Conservation (phyloP, 1,139 yeast species). For the Candida sp. region DNA sequence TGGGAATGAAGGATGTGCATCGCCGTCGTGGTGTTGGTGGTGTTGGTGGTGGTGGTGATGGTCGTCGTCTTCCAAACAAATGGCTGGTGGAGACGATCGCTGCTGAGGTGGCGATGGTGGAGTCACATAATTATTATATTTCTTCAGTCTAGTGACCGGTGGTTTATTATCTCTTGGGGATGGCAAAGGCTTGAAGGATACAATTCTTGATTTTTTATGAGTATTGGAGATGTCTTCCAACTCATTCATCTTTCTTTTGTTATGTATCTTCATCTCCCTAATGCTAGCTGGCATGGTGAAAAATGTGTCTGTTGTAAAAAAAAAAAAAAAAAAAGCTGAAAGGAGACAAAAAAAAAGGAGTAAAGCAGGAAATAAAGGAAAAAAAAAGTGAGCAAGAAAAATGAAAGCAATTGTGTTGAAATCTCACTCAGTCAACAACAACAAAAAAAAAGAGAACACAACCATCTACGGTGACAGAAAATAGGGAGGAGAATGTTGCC, state of each 20-base stretch:
- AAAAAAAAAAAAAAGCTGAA: neutral
- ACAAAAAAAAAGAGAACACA: neutral
- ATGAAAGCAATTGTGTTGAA: neutral
- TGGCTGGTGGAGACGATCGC: constrained; percentile 21
- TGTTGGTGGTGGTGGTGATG: constrained; percentile 1
- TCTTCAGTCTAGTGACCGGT: neutral
- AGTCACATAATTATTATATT: constrained; percentile 3
- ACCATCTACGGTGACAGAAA: neutral
- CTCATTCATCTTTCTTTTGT: constrained; percentile 36
- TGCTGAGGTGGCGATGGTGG: constrained; percentile 20
- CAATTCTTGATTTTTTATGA: constrained; percentile 5
- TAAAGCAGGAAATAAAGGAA: too few relatives aligned
- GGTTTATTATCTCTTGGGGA: neutral
- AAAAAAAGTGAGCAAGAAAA: neutral
- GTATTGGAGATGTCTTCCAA: constrained; percentile 40
- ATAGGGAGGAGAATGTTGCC: neutral
- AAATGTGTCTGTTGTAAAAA: constrained; percentile 6
- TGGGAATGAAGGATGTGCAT: constrained; percentile 7
- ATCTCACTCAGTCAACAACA: neutral
- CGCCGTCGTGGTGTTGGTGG: neutral
- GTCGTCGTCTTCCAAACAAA: constrained; percentile 14
- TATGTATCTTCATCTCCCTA: constrained; percentile 22
- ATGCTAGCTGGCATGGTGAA: constrained; percentile 30
- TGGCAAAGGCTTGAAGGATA: constrained; percentile 7
- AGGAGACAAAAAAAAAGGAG: neutral